Conservation (phyloP, 75 land plant genomes). For the Selaginella tamariscina region DNA sequence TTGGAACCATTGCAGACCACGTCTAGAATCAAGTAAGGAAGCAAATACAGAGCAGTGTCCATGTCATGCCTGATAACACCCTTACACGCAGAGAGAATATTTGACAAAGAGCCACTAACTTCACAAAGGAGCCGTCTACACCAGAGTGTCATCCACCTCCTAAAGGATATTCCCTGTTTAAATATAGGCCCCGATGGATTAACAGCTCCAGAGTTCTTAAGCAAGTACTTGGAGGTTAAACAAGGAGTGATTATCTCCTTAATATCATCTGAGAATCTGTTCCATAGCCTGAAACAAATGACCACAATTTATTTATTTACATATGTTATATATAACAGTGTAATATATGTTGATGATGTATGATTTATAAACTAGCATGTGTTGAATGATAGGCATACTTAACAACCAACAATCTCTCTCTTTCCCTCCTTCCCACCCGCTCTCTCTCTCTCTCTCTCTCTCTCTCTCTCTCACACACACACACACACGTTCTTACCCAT, state of each 20-base stretch:
- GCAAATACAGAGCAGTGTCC: slow-evolving; percentile 81
- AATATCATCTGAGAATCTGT: slow-evolving; percentile 78
- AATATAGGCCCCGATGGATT: slow-evolving; percentile 53
- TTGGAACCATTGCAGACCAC: slow-evolving; percentile 85
- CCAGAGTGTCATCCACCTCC: slow-evolving; percentile 94
- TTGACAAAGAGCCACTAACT: slow-evolving; percentile 65
- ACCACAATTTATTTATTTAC: no score
- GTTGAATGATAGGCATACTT: no score
- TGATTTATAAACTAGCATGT: no score
- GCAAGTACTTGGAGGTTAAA: slow-evolving; percentile 85
- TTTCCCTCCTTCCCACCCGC: no score
- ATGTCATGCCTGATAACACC: slow-evolving; percentile 95
- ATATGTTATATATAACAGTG: no score
- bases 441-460: no score
- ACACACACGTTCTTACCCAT: no score
- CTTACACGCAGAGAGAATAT: slow-evolving; percentile 82
- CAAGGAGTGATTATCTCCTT: slow-evolving; percentile 98
- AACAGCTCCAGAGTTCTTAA: slow-evolving; percentile 51
- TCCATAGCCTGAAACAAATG: slow-evolving; percentile 51
- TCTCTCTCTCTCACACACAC: no score
- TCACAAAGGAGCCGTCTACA: slow-evolving; percentile 58
- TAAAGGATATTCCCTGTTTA: slow-evolving; percentile 63
- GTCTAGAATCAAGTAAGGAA: slow-evolving; percentile 91
- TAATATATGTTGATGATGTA: no score
- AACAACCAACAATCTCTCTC: no score